Base-by-base conservation (phyloP, 345 rosid species). In the Brassica napus region DNA sequence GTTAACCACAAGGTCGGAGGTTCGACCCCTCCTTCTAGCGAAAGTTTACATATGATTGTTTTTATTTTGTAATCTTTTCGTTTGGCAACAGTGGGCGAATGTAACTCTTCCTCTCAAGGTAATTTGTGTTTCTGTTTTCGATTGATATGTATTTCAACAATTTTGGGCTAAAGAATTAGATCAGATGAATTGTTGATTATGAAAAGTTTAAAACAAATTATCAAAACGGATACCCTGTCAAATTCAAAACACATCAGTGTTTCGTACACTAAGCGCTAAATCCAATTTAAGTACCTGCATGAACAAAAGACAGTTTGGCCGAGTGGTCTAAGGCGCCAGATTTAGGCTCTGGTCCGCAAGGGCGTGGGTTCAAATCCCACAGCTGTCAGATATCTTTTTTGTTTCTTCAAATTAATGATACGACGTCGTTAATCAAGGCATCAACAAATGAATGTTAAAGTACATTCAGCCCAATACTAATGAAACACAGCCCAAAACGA, bases 291-390 rank as follows among this genome's bases (percentile, higher is more conserved):
- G n/a, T n/a, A n/a, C n/a, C n/a, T n/a, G n/a, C n/a, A n/a, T n/a
- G n/a, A n/a, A n/a, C 42, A 8, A 42, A 47, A 4, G 91, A 91
- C 89, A 90, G 94, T 94, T 95, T 93, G 94, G 98, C 97, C 96
- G 97, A 95, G 97, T 93, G 99, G 97, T 92, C 97, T 90, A 93
- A 92, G 96, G 94, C 98, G 98, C 94, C 97, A 91, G 94, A 93
- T 90, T 93, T 91, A 93, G 99, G 97, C 97, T 91, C 97, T 91
- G 92, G 94, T 93, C 97, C 92, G 98, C 85, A 90, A 93, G 98
- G 99, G 97, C 94, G 98, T 95, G 97, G 94, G 98, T 93, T 95
- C 97, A 91, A 95, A 91, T 93, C 91, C 93, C 98, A 89, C 91
- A 95, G 98, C 93, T 90, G 93, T 93, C 97, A 12, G 0, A 0